Percentiles rank a stretch among this genome's conserved stretches.
These are phyloP conservation scores for Pythium sp. DNA, from an alignment of 352 stramenopile genomes.

Conservation along the genomic window DNA sequence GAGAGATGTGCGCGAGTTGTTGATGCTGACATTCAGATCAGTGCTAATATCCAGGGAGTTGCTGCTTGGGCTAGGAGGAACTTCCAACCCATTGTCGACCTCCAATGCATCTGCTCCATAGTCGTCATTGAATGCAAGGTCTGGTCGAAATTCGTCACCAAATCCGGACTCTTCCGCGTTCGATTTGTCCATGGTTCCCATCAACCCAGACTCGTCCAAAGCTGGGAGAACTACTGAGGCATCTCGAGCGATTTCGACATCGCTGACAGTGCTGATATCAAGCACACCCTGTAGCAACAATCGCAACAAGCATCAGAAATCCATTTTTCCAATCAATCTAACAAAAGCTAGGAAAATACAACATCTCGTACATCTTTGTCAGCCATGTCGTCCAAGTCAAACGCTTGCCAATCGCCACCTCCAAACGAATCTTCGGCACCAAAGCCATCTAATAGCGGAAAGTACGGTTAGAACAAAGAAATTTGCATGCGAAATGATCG, in stretches of 20 bases:
- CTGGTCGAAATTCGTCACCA: conserved; percentile 33
- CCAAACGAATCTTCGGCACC: conserved; percentile 76
- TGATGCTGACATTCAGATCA: conserved; percentile 66
- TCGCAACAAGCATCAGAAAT: neutral
- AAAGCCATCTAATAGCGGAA: conserved; percentile 47
- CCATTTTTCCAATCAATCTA: neutral
- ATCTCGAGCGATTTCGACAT: conserved; percentile 82
- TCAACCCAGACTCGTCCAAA: conserved; percentile 57
- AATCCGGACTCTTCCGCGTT: conserved; percentile 33
- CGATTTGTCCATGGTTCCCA: conserved; percentile 48
- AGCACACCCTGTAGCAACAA: conserved; percentile 27
- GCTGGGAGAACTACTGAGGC: conserved; percentile 46
- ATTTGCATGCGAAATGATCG: neutral
- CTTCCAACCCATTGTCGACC: conserved; percentile 35
- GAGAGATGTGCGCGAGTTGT: conserved; percentile 64
- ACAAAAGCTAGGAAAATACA: neutral
- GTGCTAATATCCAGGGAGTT: conserved; percentile 64
- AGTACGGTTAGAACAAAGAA: neutral
- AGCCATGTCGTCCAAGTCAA: conserved; percentile 72
- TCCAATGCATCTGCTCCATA: conserved; percentile 54
- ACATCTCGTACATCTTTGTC: conserved; percentile 31
- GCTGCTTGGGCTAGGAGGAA: conserved; percentile 34
- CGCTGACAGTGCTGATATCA: conserved; percentile 68
- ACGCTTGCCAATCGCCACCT: conserved; percentile 75
- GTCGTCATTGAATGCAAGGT: conserved; percentile 59